A percentile compares a stretch with the other conserved stretches of the same genome.
Conservation (phyloP, 2,329 filamentous ascomycete species). For the Botrytis medusae region DNA sequence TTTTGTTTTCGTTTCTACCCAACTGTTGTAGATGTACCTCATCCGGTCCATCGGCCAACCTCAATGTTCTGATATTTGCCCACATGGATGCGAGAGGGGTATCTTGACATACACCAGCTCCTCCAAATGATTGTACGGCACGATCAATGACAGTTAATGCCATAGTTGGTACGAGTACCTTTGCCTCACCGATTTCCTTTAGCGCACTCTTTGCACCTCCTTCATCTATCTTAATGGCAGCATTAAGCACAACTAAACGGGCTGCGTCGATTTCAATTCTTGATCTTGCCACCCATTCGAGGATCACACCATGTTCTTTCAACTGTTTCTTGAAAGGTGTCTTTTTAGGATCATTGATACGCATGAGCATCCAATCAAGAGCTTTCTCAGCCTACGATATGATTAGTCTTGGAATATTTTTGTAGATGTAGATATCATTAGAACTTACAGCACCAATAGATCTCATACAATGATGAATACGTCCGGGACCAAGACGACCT, state of each 20-base stretch:
- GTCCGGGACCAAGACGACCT: constrained; percentile 88
- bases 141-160: constrained; percentile 88
- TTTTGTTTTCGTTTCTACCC: constrained; percentile 77
- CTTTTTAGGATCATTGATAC: constrained; percentile 89
- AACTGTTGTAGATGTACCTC: constrained; percentile 89
- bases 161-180: constrained; percentile 83
- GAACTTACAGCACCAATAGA: constrained; percentile 74
- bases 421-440: background rate
- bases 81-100: constrained; percentile 87
- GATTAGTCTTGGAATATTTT: constrained; percentile 25
- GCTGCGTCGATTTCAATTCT: constrained; percentile 93
- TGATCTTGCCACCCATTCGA: constrained; percentile 91
- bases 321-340: constrained; percentile 88
- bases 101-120: constrained; percentile 88
- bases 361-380: constrained; percentile 90
- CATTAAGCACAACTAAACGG: constrained; percentile 87
- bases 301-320: constrained; percentile 85
- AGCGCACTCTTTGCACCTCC: constrained; percentile 84
- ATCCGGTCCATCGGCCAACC: constrained; percentile 90
- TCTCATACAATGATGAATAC: constrained; percentile 98
- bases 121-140: constrained; percentile 89
- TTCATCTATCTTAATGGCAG: constrained; percentile 91
- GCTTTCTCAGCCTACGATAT: constrained; percentile 73
- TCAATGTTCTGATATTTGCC: constrained; percentile 75
- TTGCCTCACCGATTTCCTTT: constrained; percentile 92